Base-by-base conservation (phyloP, 2,329 filamentous ascomycete genomes). In the Alternaria incomplexa region DNA sequence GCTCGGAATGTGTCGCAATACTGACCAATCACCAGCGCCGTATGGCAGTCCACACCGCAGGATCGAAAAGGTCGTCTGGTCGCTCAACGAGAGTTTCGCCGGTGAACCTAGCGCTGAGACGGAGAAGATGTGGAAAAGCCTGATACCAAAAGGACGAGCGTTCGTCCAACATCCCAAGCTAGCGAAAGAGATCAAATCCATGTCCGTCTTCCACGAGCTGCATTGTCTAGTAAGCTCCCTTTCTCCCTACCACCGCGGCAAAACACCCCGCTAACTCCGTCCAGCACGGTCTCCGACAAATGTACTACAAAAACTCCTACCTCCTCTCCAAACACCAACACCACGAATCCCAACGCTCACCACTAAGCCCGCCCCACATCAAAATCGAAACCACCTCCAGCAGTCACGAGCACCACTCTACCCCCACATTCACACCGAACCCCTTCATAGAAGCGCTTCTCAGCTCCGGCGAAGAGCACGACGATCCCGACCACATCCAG, bases 41-140 rank as follows among this genome's bases (percentile, higher is more conserved):
- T 65, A 43, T 25, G 56, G 40, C 17, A 36, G 47, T 45, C 30
- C 59, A 11, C 23, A 46, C 13, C 63, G 20, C 30, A 61, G 53
- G 32, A 47, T 63, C 26, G 25, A 40, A 13, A 44, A 63, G 25
- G 48, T 64, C 26, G 46, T 55, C 11, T 66, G 56, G 56, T 32
- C 46, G 2, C n/a, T 43, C 7, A 66, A 66, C 25, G 84, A 85
- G 46, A 88, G 82, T 56, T 84, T 89, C 65, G 79, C 79, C 30
- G 79, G 79, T 56, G 85, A 83, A 66, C 71, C 76, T 36, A 67
- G 63, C 9, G 57, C 48, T 6, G 85, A 83, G 66, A 68, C 43
- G 5, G 46, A 58, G 12, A 47, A 53, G 15, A 50, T 58, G 26
- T 58, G 54, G 46, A n/a, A 25, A 15, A 46, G 45, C 8, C 23